Evolutionary conservation across 176 grass and related monocot genomes (phyloP).

Genomic region (Paspalum notatum): DNA sequence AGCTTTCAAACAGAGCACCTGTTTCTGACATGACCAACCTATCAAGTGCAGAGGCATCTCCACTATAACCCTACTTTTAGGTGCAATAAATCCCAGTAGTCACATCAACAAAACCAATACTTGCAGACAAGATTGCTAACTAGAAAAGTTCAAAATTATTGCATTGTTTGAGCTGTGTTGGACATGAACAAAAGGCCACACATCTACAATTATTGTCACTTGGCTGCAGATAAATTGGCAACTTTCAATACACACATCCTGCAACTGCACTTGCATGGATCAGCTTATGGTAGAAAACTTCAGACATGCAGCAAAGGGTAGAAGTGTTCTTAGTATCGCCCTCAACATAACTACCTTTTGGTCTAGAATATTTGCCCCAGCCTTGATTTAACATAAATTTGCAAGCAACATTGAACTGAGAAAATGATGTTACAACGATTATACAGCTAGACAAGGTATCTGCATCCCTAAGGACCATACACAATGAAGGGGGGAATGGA

Average conservation of each 20-base stretch:
- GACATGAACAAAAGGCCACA: constrained; percentile 7
- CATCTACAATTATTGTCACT: background rate
- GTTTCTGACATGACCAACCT: constrained; percentile 38
- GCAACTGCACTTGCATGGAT: constrained; percentile 6
- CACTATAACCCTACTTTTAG: constrained; percentile 44
- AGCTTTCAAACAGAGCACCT: constrained; percentile 36
- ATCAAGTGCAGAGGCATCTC: constrained; percentile 24
- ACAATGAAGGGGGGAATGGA: background rate
- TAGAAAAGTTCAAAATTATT: constrained; percentile 19
- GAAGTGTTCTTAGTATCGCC: background rate
- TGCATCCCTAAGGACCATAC: background rate
- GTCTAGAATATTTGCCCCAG: background rate
- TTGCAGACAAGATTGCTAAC: constrained; percentile 10
- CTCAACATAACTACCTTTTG: background rate
- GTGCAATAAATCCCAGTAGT: constrained; percentile 40
- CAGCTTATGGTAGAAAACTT: constrained; percentile 5
- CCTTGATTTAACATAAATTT: constrained; percentile 8
- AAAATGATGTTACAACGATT: background rate
- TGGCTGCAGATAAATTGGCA: background rate
- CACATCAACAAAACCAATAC: constrained; percentile 40
- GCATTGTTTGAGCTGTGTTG: background rate
- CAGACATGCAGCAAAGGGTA: background rate
- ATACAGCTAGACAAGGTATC: constrained; percentile 11
- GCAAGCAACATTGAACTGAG: background rate
- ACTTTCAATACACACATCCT: background rate